Evolutionary conservation across 164 flowering plant genomes (phyloP).

Genomic region (Macadamia tetraphylla): DNA sequence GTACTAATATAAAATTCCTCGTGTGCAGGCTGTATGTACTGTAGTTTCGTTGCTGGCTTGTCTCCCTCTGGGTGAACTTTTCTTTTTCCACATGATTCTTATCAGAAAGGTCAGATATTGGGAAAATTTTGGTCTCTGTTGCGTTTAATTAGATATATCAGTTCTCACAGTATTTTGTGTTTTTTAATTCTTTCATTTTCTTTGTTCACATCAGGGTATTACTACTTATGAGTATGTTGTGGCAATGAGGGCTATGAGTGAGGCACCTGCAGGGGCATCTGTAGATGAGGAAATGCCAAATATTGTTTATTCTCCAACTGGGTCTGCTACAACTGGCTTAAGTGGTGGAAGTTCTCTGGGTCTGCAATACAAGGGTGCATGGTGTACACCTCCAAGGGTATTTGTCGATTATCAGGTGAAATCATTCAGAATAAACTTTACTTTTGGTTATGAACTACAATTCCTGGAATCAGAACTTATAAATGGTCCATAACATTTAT

Average conservation of each 20-base stretch:
- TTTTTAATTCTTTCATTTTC: neutral
- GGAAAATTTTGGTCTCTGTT: neutral
- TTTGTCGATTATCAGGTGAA: conserved; percentile 94
- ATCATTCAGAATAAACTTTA: neutral
- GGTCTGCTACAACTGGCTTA: conserved; percentile 86
- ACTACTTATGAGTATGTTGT: conserved; percentile 96
- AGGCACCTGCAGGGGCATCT: conserved; percentile 65
- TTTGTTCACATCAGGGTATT: conserved; percentile 52
- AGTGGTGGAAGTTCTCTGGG: conserved; percentile 96
- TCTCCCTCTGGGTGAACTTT: conserved; percentile 86
- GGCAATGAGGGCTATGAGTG: conserved; percentile 92
- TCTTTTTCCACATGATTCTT: conserved; percentile 92
- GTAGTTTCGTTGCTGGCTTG: conserved; percentile 86
- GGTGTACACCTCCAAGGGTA: conserved; percentile 97
- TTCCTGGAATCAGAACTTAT: neutral
- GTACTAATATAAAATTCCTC: neutral
- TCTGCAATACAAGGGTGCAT: conserved; percentile 79
- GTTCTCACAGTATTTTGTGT: no score
- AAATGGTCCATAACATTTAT: neutral
- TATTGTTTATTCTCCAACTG: conserved; percentile 64
- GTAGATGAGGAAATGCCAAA: conserved; percentile 64
- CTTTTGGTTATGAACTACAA: neutral
- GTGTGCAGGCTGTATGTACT: conserved; percentile 66
- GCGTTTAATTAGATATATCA: neutral
- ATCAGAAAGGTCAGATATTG: conserved; percentile 76